A percentile compares a stretch with the other conserved stretches of the same genome.
phyloP scores from a whole-genome alignment of 1,284 basidiomycete species.

The Taiwanofungus camphoratus region DNA sequence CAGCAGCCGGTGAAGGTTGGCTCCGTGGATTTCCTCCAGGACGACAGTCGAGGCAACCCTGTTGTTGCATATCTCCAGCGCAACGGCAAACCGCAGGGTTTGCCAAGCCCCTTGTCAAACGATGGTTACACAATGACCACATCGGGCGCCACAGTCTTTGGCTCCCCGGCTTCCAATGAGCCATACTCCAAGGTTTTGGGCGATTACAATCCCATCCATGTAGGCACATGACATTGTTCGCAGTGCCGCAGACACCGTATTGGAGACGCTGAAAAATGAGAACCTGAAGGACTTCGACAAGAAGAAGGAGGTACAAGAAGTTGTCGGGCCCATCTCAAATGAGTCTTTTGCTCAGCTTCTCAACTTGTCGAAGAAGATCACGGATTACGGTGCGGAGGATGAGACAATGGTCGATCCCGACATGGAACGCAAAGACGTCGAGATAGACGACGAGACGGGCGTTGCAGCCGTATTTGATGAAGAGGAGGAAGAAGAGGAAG shows the following conservation, averaged over 20 bases:
- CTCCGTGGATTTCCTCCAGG: conserved; percentile 81
- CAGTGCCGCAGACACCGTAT: conserved; percentile 86
- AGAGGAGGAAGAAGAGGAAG: conserved; percentile 88
- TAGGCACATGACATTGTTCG: conserved; percentile 95
- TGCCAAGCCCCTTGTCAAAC: conserved; percentile 73
- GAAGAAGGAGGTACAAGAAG: conserved; percentile 89
- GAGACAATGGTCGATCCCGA: conserved; percentile 72
- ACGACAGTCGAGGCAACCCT: conserved; percentile 89
- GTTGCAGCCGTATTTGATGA: conserved; percentile 97
- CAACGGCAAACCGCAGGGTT: conserved; percentile 76
- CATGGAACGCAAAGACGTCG: conserved; percentile 70
- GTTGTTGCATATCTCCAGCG: conserved; percentile 92
- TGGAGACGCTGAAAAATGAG: conserved; percentile 91
- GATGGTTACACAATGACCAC: conserved; percentile 79
- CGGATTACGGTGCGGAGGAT: conserved; percentile 90
- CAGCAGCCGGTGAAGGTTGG: conserved; percentile 87
- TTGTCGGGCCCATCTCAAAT: conserved; percentile 65
- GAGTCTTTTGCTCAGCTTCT: conserved; percentile 87
- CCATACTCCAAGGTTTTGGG: conserved; percentile 95
- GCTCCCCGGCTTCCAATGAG: conserved; percentile 84
- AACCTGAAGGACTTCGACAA: conserved; percentile 95
- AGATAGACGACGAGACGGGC: conserved; percentile 90
- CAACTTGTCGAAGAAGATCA: conserved; percentile 91
- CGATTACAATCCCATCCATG: conserved; percentile 97
- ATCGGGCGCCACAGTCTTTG: conserved; percentile 57